Base-by-base conservation (phyloP, 176 grass and related monocot genomes). In the Cocos nucifera region DNA sequence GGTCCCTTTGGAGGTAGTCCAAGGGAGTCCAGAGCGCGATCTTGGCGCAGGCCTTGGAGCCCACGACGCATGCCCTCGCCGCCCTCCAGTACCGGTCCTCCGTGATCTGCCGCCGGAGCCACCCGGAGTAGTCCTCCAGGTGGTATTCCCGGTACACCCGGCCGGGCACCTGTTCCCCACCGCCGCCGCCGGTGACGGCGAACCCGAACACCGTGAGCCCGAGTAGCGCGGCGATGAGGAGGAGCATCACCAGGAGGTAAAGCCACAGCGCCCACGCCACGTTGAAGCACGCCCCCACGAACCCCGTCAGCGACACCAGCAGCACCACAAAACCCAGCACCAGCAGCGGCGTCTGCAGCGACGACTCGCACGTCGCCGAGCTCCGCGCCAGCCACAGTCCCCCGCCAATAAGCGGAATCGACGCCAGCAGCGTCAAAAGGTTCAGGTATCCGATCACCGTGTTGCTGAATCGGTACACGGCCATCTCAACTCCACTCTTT, bases 361-460 rank as follows among this genome's bases (percentile, higher is more conserved):
- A 63, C 1, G 85, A 85, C 6, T 82, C 78, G 64, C 90, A 95
- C 10, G 83, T 78, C 1, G 79, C 62, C 4, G 85, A 75, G 62
- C 70, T 73, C 52, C 73, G 69, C 19, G 79, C 72, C 74, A 89
- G 68, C 90, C 85, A 95, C 48, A 95, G 73, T 4, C 90, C 90
- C 0, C 80, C 82, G 14, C 82, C 90, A 12, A 95, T 89, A 53
- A 89, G 14, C 17, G 90, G 90, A 73, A 95, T 80, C 19, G 90
- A 95, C 6, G 79, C 79, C 0, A 89, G 65, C 2, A 95, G 79
- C 16, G 85, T 89, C 27, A 89, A 3, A 32, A 95, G 85, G 70
- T 95, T 95, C 12, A 89, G 67, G 79, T 86, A 86, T 1, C 90
- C 90, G 25, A 89, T 59, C 26, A 80, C 49, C 21, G 77, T 83